Conservation (phyloP, 768 basidiomycete genomes). For the Antrodiella citrinella region DNA sequence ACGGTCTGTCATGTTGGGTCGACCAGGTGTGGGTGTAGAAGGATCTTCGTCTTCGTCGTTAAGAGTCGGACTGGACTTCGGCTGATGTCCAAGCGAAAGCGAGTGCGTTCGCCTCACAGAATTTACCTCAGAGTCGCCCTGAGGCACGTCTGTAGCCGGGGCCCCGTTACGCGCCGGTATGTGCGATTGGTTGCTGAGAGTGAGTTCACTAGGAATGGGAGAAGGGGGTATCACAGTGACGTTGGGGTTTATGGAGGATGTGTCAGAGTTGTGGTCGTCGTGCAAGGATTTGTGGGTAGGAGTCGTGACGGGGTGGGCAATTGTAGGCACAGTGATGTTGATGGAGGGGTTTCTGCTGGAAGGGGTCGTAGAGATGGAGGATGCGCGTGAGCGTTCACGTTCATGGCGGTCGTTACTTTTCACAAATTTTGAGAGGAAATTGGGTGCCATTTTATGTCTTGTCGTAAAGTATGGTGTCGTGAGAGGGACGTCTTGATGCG, state of each 20-base stretch:
- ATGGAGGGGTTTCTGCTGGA: conserved; percentile 11
- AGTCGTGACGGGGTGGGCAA: conserved; percentile 9
- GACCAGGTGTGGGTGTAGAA: conserved; percentile 16
- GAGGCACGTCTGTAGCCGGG: background rate
- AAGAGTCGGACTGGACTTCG: conserved; percentile 2
- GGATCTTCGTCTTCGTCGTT: conserved; percentile 13
- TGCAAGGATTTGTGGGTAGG: conserved; percentile 2
- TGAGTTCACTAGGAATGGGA: conserved; percentile 16
- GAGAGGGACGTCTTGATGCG: no score
- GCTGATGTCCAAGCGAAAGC: conserved; percentile 7
- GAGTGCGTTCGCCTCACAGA: conserved; percentile 6
- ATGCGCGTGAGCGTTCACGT: conserved; percentile 7
- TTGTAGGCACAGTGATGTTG: conserved; percentile 12
- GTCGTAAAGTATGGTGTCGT: no score
- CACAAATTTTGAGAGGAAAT: conserved; percentile 23
- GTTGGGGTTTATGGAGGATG: conserved; percentile 18
- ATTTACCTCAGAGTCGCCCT: background rate
- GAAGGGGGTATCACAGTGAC: conserved; percentile 28
- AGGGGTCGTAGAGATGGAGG: conserved; percentile 2
- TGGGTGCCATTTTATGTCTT: conserved; percentile 15
- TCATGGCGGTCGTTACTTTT: conserved; percentile 12
- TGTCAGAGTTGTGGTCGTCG: conserved; percentile 10
- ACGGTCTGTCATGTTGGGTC: conserved; percentile 14
- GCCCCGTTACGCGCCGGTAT: conserved; percentile 7
- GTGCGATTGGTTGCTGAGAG: conserved; percentile 13